phyloP scores from a whole-genome alignment of 192 early-diverging fungal species.

The Umbelopsis sp. region DNA sequence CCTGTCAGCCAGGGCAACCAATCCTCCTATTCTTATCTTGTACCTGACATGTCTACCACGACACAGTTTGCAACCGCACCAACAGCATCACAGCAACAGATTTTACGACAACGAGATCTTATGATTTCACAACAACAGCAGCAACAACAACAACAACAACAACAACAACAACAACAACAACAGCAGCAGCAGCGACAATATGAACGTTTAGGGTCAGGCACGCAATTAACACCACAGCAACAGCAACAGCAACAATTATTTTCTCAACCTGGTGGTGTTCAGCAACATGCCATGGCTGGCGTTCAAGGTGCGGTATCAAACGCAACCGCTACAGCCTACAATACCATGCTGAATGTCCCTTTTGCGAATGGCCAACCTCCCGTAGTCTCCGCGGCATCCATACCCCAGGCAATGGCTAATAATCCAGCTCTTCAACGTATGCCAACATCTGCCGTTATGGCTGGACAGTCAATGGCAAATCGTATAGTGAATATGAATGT shows the following conservation, averaged over 20 bases:
- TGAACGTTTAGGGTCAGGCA: slow-evolving; percentile 1
- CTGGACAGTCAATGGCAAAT: slow-evolving; percentile 4
- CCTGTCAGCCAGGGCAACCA: slow-evolving; percentile 4
- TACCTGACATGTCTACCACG: slow-evolving; percentile 10
- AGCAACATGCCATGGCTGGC: background rate
- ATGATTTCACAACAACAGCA: slow-evolving; percentile 6
- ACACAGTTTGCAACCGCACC: slow-evolving; percentile 10
- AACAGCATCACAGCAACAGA: slow-evolving; percentile 12
- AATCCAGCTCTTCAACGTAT: slow-evolving; percentile 10
- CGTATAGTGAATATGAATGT: background rate
- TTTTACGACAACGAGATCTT: slow-evolving; percentile 19
- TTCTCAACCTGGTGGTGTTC: background rate
- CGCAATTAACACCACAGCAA: slow-evolving; percentile 12
- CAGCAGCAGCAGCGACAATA: background rate
- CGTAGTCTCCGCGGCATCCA: slow-evolving; percentile 9
- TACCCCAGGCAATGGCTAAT: background rate
- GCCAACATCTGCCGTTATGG: slow-evolving; percentile 22
- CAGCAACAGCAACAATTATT: slow-evolving; percentile 3
- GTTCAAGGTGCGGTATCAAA: background rate
- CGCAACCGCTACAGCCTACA: background rate
- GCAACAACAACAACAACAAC: background rate
- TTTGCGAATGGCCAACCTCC: background rate
- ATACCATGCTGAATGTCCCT: background rate
- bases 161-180: slow-evolving; percentile 11
- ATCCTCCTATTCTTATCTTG: background rate